Evolutionary conservation across 768 basidiomycete species (phyloP).

Genomic region (Suillus hirtellus): DNA sequence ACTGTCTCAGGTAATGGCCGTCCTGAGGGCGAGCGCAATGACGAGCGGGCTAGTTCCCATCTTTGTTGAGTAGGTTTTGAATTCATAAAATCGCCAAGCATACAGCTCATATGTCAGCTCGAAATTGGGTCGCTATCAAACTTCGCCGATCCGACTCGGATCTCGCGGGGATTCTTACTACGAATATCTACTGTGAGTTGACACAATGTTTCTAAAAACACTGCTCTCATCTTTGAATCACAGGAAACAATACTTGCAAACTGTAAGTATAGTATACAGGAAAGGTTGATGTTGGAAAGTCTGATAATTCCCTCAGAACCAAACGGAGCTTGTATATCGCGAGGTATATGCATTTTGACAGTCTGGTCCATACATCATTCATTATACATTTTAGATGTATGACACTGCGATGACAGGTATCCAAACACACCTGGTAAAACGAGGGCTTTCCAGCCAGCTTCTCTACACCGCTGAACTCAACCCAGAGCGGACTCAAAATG

Average conservation of each 20-base stretch:
- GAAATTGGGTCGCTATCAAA: constrained; percentile 50
- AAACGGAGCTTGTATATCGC: constrained; percentile 73
- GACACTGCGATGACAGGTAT: constrained; percentile 82
- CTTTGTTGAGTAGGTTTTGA: constrained; percentile 66
- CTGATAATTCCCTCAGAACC: constrained; percentile 47
- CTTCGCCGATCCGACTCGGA: constrained; percentile 82
- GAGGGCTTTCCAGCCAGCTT: constrained; percentile 57
- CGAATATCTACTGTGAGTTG: constrained; percentile 77
- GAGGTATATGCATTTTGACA: constrained; percentile 46
- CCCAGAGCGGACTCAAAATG: constrained; percentile 46
- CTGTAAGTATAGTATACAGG: constrained; percentile 22
- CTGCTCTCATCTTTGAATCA: constrained; percentile 7
- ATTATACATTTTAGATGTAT: constrained; percentile 67
- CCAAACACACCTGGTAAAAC: constrained; percentile 69
- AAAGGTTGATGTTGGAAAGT: background rate
- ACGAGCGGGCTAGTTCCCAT: constrained; percentile 81
- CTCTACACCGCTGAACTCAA: constrained; percentile 83
- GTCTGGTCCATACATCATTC: background rate
- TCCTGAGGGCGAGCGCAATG: constrained; percentile 61
- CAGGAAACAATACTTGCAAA: constrained; percentile 36
- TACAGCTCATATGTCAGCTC: constrained; percentile 38
- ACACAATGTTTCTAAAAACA: too few relatives aligned
- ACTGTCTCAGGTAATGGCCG: constrained; percentile 57
- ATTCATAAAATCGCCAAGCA: background rate
- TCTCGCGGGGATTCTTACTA: constrained; percentile 94